A percentile compares a stretch with the other conserved stretches of the same genome.
Evolutionary conservation across 202 grass and related monocot genomes (phyloP).

Genomic region (Schoenoplectus triqueter): DNA sequence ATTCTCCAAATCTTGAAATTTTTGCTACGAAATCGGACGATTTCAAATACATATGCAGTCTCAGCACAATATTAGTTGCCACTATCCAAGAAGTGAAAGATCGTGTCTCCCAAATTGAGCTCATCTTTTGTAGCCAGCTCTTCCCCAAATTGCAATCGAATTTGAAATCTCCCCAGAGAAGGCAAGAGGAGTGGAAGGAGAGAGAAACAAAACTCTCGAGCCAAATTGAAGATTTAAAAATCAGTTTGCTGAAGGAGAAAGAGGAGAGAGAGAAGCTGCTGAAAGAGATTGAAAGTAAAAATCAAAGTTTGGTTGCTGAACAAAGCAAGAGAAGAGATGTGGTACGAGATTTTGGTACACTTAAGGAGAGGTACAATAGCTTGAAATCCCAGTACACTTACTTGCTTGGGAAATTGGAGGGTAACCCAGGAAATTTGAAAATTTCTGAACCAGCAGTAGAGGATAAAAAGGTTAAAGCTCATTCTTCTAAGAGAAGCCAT

Average conservation of each 20-base stretch:
- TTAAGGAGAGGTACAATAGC: conserved; percentile 60
- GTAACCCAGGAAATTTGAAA: conserved; percentile 47
- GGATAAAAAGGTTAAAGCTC: conserved; percentile 18
- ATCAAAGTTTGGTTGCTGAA: conserved; percentile 55
- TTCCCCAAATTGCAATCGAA: conserved; percentile 81
- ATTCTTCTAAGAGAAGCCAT: conserved; percentile 67
- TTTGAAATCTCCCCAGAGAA: conserved; percentile 46
- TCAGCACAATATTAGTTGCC: conserved; percentile 92
- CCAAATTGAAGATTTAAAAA: conserved; percentile 52
- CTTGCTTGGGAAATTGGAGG: conserved; percentile 55
- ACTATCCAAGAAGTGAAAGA: conserved; percentile 95
- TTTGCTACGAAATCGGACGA: conserved; percentile 45
- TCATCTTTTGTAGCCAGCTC: conserved; percentile 83
- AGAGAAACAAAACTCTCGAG: conserved; percentile 40
- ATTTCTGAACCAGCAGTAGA: conserved; percentile 21
- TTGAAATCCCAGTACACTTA: conserved; percentile 79
- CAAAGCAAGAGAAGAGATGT: conserved; percentile 54
- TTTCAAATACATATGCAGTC: conserved; percentile 63
- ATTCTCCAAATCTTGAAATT: conserved; percentile 20
- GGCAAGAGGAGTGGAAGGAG: conserved; percentile 61
- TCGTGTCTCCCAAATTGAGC: conserved; percentile 83
- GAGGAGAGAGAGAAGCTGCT: conserved; percentile 51
- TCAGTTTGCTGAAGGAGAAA: conserved; percentile 50
- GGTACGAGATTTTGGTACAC: conserved; percentile 45
- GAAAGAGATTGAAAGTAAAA: conserved; percentile 57